phyloP scores from a whole-genome alignment of 768 basidiomycete species.

The Tricholomella constricta region DNA sequence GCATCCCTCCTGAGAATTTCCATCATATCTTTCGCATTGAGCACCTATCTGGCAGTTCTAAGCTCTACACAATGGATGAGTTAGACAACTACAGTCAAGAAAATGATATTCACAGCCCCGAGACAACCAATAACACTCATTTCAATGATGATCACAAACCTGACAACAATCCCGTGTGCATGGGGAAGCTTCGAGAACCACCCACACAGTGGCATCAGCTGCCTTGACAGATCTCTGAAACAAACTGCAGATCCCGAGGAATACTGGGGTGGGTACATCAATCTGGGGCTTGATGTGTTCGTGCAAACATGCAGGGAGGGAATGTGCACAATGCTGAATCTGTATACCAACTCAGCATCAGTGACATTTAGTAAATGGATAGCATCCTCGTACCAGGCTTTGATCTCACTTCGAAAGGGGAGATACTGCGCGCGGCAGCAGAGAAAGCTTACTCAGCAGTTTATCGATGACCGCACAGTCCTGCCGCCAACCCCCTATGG shows the following conservation, averaged over 20 bases:
- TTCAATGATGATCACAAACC: no score
- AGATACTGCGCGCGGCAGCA: neutral
- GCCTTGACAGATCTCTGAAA: neutral
- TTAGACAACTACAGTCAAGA: no score
- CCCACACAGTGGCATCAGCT: neutral
- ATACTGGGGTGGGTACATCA: neutral
- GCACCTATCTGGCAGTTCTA: no score
- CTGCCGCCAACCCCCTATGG: slow-evolving; percentile 32
- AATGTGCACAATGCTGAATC: slow-evolving; percentile 8
- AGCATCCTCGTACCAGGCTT: slow-evolving; percentile 5
- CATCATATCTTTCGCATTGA: no score
- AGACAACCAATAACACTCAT: no score
- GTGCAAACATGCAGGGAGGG: neutral
- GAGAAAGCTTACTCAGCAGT: slow-evolving; percentile 15
- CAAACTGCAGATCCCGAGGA: neutral
- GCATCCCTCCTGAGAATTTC: no score
- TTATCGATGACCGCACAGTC: slow-evolving; percentile 16
- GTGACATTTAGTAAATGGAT: slow-evolving; percentile 4
- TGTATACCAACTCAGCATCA: slow-evolving; percentile 3
- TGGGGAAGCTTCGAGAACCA: neutral
- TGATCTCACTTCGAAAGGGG: neutral
- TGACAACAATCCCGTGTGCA: no score
- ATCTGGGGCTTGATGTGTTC: slow-evolving; percentile 5
- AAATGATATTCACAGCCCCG: no score
- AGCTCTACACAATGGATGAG: no score